phyloP scores from a whole-genome alignment of 1,284 basidiomycete species.

The Malassezia equina region DNA sequence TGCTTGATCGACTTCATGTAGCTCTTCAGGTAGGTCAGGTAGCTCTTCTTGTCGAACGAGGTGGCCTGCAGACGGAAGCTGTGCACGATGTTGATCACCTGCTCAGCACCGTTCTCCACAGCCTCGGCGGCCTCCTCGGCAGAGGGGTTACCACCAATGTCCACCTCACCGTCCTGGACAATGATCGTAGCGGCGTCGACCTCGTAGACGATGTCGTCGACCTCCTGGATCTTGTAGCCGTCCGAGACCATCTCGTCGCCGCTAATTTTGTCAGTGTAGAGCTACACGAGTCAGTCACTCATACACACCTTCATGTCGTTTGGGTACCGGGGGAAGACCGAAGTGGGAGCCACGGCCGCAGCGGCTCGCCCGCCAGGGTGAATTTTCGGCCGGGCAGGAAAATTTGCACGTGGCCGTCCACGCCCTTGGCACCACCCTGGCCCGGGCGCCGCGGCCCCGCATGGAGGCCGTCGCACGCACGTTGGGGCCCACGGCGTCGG shows the following conservation, averaged over 20 bases:
- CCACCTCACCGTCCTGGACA: slow-evolving; percentile 71
- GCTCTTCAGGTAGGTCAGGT: slow-evolving; percentile 70
- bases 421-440: background rate
- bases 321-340: background rate
- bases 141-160: slow-evolving; percentile 67
- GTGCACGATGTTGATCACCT: slow-evolving; percentile 83
- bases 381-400: background rate
- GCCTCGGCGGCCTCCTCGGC: slow-evolving; percentile 76
- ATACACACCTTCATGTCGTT: slow-evolving; percentile 14
- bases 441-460: background rate
- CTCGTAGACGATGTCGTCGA: slow-evolving; percentile 80
- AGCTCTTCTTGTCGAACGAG: slow-evolving; percentile 83
- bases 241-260: slow-evolving; percentile 68
- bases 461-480: background rate
- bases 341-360: background rate
- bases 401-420: background rate
- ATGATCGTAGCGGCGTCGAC: slow-evolving; percentile 70
- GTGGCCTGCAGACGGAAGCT: slow-evolving; percentile 82
- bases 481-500: background rate
- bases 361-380: background rate
- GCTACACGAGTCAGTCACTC: slow-evolving; percentile 49
- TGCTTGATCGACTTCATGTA: slow-evolving; percentile 75
- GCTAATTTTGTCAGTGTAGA: slow-evolving; percentile 61
- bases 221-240: slow-evolving; percentile 52
- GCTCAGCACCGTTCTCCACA: slow-evolving; percentile 64